Evolutionary conservation across 106 monocot species (phyloP).

Genomic region (Dendrobium nobile): DNA sequence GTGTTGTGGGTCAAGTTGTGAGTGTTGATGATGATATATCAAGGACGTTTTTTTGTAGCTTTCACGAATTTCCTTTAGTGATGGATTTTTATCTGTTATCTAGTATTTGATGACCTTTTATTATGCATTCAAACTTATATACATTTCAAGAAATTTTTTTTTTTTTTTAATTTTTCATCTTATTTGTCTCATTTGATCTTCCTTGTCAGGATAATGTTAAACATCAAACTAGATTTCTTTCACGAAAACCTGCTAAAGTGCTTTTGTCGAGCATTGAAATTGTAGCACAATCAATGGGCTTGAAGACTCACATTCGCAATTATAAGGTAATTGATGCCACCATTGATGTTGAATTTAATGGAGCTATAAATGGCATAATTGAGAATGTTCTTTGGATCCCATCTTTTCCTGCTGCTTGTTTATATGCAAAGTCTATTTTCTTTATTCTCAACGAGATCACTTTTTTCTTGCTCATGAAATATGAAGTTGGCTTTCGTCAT

Average conservation of each 20-base stretch:
- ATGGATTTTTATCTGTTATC: neutral
- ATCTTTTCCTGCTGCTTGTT: neutral
- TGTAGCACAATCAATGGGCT: constrained; percentile 97
- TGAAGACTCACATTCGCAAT: constrained; percentile 94
- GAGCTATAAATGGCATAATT: neutral
- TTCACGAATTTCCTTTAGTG: neutral
- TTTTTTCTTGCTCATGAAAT: neutral
- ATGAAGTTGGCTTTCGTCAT: constrained; percentile 3
- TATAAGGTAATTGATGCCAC: constrained; percentile 56
- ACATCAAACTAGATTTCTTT: constrained; percentile 69
- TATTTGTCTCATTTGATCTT: neutral
- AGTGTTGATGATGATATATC: neutral
- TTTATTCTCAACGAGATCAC: neutral
- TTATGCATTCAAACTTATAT: neutral
- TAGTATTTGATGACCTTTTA: neutral
- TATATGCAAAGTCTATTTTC: neutral
- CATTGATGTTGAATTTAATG: neutral
- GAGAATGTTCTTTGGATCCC: neutral
- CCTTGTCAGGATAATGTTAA: constrained; percentile 47
- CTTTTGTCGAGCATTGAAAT: constrained; percentile 87
- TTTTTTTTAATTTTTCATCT: neutral
- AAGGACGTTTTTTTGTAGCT: neutral
- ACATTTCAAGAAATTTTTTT: neutral
- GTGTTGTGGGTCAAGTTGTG: too few species aligned
- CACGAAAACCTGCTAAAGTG: constrained; percentile 73